Base-by-base conservation (phyloP, 2,329 filamentous ascomycete species). In the Fusarium verticillioides region DNA sequence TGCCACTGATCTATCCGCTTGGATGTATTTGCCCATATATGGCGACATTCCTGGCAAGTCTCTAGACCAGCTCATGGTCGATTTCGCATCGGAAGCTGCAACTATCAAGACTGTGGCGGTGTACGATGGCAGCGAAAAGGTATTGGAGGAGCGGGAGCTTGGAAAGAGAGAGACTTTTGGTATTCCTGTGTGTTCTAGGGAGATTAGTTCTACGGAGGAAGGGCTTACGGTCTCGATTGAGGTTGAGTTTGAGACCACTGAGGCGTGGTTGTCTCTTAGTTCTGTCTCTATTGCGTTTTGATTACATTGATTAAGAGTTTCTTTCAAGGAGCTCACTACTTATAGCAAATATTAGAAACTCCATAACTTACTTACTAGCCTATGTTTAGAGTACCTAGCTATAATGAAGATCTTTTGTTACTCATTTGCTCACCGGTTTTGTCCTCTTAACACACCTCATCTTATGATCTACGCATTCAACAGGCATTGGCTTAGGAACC, bases 151-250 rank as follows among this genome's bases (percentile, higher is more conserved):
- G 19, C 0, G 6, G 3, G 19, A n/a, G 1, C 44, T 47, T 21
- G 44, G 26, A 10, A 47, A 15, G 13, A 16, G 19, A 30, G 12
- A 30, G 19, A 1, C 44, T 15, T 47, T 47, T 47, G 16, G 13
- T 11, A 1, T 47, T 21, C 7, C 12, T 11, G 12, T 30, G 13
- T 28, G 19, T 16, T 47, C 44, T 30, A 10, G 13, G 19, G 9
- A 30, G 12, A 11, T 47, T 21, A 7, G 0, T 21, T 15, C 9
- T 9, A 21, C 9, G 0, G 19, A 3, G 3, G 19, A 13, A 5
- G 44, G 19, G 9, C 3, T 47, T 15, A 21, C 44, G 9, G 26
- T 47, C 19, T 21, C 26, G 19, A 21, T 30, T 7, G 26, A 47
- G 13, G 44, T 47, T 12, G 26, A 30, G 26, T 47, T 21, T 21